Conservation (phyloP, 768 basidiomycete species). For the Agrocybe pediades region DNA sequence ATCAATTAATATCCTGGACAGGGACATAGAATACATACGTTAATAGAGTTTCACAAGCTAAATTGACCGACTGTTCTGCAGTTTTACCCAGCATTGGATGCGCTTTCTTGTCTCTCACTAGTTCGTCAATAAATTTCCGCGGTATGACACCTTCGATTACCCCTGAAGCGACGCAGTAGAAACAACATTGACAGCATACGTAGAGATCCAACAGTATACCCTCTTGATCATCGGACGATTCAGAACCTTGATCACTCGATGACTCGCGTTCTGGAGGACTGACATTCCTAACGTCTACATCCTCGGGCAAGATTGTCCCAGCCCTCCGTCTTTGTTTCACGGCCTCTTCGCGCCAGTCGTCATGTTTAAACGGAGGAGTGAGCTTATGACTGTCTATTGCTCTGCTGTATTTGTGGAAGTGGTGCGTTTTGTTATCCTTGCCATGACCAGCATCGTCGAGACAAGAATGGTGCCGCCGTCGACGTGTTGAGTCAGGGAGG, state of each 20-base stretch:
- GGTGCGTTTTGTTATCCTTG: constrained; percentile 67
- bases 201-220: constrained; percentile 74
- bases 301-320: constrained; percentile 34
- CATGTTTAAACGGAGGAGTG: constrained; percentile 57
- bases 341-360: constrained; percentile 61
- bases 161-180: constrained; percentile 70
- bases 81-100: constrained; percentile 60
- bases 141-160: constrained; percentile 77
- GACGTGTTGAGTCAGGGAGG: constrained; percentile 58
- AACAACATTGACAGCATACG: constrained; percentile 82
- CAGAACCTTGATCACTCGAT: constrained; percentile 36
- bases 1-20: constrained; percentile 6
- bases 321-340: constrained; percentile 55
- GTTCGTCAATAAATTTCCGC: constrained; percentile 59
- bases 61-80: constrained; percentile 53
- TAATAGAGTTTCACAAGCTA: constrained; percentile 67
- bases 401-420: constrained; percentile 75
- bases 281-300: constrained; percentile 46
- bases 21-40: constrained; percentile 44
- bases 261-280: constrained; percentile 32
- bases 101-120: constrained; percentile 58
- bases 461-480: constrained; percentile 52
- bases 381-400: constrained; percentile 73
- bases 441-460: constrained; percentile 50
- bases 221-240: constrained; percentile 37